These are phyloP conservation scores for Vanrija sp. DNA, from an alignment of 1,284 basidiomycete genomes.

Conservation along the genomic window DNA sequence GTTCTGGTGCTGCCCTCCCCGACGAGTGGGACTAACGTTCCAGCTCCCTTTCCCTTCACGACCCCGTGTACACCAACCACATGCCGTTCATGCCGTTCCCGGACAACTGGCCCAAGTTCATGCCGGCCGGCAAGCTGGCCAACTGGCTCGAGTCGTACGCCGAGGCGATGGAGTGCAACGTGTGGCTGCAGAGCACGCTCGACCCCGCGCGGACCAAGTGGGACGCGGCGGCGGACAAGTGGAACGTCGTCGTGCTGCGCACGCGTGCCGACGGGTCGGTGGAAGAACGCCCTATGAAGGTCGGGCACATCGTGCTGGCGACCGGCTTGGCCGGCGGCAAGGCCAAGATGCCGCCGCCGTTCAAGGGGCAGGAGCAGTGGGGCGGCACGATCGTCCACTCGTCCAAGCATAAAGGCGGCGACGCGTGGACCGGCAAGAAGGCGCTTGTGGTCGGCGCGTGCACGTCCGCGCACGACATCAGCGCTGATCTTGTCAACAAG, in stretches of 20 bases:
- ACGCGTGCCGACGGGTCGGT: conserved; percentile 46
- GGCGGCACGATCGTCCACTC: conserved; percentile 60
- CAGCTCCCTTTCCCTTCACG: conserved; percentile 58
- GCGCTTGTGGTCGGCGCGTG: conserved; percentile 61
- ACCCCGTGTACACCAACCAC: conserved; percentile 55
- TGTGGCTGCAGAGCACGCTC: conserved; percentile 60
- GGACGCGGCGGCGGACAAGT: conserved; percentile 54
- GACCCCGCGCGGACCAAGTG: conserved; percentile 49
- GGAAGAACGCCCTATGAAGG: conserved; percentile 53
- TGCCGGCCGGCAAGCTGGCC: conserved; percentile 55
- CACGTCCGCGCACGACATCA: conserved; percentile 56
- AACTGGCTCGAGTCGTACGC: conserved; percentile 68
- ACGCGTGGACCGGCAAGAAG: conserved; percentile 58
- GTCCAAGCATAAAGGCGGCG: conserved; percentile 53
- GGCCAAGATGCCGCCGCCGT: conserved; percentile 53
- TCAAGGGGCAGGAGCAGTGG: conserved; percentile 54
- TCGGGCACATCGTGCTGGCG: conserved; percentile 56
- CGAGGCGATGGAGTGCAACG: conserved; percentile 60
- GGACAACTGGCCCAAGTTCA: conserved; percentile 35
- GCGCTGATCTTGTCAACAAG: conserved; percentile 52
- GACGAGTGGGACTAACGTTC: no score
- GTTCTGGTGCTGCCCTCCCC: no score
- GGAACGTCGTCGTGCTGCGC: conserved; percentile 56
- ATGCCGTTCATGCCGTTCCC: conserved; percentile 34
- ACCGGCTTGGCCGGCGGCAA: conserved; percentile 59